Conservation (phyloP, 805 yeast species). For the Starmera dryadoides region DNA sequence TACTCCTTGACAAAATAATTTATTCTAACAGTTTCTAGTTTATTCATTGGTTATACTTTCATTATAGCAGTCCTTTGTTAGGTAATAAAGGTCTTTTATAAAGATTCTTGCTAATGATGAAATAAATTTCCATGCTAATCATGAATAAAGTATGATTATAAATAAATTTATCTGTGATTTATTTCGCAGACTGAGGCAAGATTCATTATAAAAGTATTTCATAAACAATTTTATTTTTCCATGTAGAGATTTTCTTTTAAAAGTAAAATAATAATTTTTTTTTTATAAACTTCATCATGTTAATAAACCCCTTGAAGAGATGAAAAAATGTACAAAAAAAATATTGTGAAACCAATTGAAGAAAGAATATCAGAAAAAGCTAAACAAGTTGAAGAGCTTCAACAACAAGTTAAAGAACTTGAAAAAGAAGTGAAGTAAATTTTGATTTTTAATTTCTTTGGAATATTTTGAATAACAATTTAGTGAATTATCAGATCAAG, state of each 20-base stretch:
- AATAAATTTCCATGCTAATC: constrained; percentile 20
- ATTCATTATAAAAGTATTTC: neutral
- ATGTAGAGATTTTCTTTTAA: neutral
- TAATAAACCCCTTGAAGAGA: no score
- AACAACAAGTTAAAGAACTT: constrained; percentile 4
- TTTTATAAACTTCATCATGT: no score
- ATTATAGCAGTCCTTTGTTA: neutral
- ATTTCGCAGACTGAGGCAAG: constrained; percentile 10
- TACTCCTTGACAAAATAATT: no score
- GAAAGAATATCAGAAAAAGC: constrained; percentile 6
- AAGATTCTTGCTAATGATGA: constrained; percentile 16
- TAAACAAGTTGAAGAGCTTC: constrained; percentile 1
- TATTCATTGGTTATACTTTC: no score
- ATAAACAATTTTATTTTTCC: no score
- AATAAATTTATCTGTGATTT: constrained; percentile 8
- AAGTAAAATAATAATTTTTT: no score
- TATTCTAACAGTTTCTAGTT: no score
- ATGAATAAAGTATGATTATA: constrained; percentile 16
- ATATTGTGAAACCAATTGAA: constrained; percentile 3
- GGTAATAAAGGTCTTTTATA: neutral
- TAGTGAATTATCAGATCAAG: constrained; percentile 13
- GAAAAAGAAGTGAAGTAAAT: constrained; percentile 4
- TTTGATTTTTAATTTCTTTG: neutral
- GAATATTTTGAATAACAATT: no score
- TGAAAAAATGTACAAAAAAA: constrained; percentile 5